phyloP scores from a whole-genome alignment of 2,329 filamentous ascomycete species.

The Epichloe sp. region DNA sequence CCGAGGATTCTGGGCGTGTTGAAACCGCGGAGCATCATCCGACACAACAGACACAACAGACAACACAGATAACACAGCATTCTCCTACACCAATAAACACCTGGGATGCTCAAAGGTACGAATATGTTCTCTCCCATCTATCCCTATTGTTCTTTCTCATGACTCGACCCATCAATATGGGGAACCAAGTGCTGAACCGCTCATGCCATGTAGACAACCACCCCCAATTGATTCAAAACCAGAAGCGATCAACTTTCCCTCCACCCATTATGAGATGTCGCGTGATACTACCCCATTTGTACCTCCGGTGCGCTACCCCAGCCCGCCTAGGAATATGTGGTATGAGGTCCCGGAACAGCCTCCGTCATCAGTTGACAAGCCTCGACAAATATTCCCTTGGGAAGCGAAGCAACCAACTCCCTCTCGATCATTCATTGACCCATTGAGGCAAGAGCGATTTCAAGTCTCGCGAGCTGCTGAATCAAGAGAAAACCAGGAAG shows the following conservation, averaged over 20 bases:
- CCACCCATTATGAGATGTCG: constrained; percentile 72
- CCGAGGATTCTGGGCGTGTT: neutral
- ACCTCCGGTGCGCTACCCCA: constrained; percentile 64
- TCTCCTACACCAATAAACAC: constrained; percentile 16
- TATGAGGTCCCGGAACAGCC: constrained; percentile 65
- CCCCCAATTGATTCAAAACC: constrained; percentile 59
- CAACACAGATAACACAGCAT: neutral
- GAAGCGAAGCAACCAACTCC: constrained; percentile 53
- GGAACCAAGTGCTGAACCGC: constrained; percentile 1
- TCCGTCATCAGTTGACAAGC: constrained; percentile 37
- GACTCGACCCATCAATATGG: neutral
- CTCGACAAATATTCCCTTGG: constrained; percentile 80
- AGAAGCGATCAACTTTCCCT: constrained; percentile 75
- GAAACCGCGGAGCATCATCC: neutral
- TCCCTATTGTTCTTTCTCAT: neutral
- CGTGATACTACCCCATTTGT: constrained; percentile 61
- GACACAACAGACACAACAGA: neutral
- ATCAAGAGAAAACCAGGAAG: neutral
- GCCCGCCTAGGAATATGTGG: constrained; percentile 78
- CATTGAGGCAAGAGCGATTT: constrained; percentile 4
- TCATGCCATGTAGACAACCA: constrained; percentile 36
- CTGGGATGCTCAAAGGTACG: constrained; percentile 44
- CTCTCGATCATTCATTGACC: constrained; percentile 44
- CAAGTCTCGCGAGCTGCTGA: constrained; percentile 14
- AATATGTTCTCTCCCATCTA: neutral